These are phyloP conservation scores for Paecilomyces sp. DNA, from an alignment of 2,329 filamentous ascomycete genomes.

Conservation along the genomic window DNA sequence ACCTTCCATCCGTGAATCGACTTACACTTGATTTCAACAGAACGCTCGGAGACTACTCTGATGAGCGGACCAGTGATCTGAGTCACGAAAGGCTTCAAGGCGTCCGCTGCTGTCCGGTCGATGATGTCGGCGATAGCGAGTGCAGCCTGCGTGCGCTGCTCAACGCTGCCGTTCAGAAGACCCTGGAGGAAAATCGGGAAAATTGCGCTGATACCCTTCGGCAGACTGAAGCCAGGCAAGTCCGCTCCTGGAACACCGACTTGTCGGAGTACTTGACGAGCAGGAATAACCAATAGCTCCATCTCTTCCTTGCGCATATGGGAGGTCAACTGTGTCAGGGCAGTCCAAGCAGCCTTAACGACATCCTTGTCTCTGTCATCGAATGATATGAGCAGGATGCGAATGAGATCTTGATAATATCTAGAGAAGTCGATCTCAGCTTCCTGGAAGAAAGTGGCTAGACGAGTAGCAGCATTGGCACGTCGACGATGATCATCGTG, in stretches of 20 bases:
- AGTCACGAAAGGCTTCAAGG: slow-evolving; percentile 89
- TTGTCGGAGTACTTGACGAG: slow-evolving; percentile 75
- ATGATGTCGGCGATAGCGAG: slow-evolving; percentile 93
- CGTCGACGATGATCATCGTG: slow-evolving; percentile 86
- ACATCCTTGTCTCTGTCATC: slow-evolving; percentile 78
- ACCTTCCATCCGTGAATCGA: background rate
- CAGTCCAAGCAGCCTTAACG: slow-evolving; percentile 83
- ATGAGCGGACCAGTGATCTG: slow-evolving; percentile 97
- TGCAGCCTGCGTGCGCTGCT: slow-evolving; percentile 86
- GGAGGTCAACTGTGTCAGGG: slow-evolving; percentile 80
- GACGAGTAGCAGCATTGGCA: slow-evolving; percentile 67
- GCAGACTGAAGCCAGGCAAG: slow-evolving; percentile 78
- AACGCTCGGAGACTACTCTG: slow-evolving; percentile 92
- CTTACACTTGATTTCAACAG: slow-evolving; percentile 77
- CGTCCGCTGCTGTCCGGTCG: slow-evolving; percentile 79
- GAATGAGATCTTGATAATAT: slow-evolving; percentile 93
- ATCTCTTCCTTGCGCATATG: slow-evolving; percentile 94
- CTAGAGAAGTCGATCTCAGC: slow-evolving; percentile 84
- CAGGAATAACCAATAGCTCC: slow-evolving; percentile 84
- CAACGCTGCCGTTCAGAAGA: slow-evolving; percentile 89
- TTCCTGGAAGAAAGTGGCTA: slow-evolving; percentile 78
- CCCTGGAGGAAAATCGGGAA: slow-evolving; percentile 96
- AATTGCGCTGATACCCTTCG: slow-evolving; percentile 95
- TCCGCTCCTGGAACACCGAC: slow-evolving; percentile 81
- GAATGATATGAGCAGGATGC: slow-evolving; percentile 83